These are phyloP conservation scores for Solidago caesia DNA, from an alignment of 129 eudicot genomes.

Conservation along the genomic window DNA sequence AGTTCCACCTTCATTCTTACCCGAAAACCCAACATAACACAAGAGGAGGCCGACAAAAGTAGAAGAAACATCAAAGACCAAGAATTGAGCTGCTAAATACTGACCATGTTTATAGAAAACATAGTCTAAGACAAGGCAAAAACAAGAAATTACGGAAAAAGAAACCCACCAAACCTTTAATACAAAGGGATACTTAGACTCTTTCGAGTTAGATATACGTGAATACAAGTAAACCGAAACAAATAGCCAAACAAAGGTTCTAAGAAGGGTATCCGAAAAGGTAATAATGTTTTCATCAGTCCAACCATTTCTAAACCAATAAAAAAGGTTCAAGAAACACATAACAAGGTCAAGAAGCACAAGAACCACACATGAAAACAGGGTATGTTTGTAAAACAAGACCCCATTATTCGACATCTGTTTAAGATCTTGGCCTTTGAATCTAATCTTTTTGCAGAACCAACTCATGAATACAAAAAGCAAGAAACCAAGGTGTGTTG, in stretches of 20 bases:
- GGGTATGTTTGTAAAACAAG: too few relatives aligned
- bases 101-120: constrained; percentile 27
- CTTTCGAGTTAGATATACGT: constrained; percentile 31
- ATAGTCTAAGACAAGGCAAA: constrained; percentile 47
- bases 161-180: constrained; percentile 66
- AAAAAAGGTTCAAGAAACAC: too few relatives aligned
- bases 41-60: constrained; percentile 39
- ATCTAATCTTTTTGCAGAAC: constrained; percentile 25
- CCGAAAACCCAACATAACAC: constrained; percentile 43
- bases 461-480: constrained; percentile 34
- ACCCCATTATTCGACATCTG: too few relatives aligned
- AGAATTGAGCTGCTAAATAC: constrained; percentile 31
- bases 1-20: constrained; percentile 26
- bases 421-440: too few relatives aligned
- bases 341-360: too few relatives aligned
- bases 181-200: constrained; percentile 42
- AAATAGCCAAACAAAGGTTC: constrained; percentile 57
- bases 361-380: too few relatives aligned
- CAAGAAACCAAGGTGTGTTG: constrained; percentile 32
- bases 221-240: constrained; percentile 45
- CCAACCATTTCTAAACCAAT: too few relatives aligned
- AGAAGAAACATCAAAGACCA: constrained; percentile 57
- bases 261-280: constrained; percentile 36
- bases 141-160: constrained; percentile 48
- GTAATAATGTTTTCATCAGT: constrained; percentile 39